phyloP scores from a whole-genome alignment of 768 basidiomycete species.

The Saitozyma podzolica region DNA sequence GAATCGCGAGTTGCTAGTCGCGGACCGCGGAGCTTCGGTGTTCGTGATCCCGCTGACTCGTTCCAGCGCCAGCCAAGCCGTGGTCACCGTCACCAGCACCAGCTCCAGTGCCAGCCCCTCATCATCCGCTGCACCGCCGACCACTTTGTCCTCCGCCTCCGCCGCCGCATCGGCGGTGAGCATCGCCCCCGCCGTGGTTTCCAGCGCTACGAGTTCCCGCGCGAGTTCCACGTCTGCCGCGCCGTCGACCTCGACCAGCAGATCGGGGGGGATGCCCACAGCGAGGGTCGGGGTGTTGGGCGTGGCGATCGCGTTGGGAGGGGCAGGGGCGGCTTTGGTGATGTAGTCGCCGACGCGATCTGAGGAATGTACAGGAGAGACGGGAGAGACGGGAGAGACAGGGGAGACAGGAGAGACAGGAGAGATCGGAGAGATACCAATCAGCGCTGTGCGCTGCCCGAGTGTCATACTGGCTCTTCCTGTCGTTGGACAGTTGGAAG shows the following conservation, averaged over 20 bases:
- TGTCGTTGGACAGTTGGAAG: no score
- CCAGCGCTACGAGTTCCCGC: neutral
- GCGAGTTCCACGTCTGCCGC: neutral
- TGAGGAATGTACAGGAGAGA: no score
- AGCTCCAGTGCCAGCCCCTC: neutral
- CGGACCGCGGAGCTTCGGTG: no score
- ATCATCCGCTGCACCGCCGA: neutral
- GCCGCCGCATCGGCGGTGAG: neutral
- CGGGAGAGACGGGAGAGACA: no score
- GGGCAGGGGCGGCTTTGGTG: neutral
- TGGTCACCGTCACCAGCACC: neutral
- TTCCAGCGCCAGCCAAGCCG: slow-evolving; percentile 1
- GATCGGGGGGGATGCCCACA: slow-evolving; percentile 3
- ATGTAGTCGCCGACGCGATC: neutral
- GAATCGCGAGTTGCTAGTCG: no score
- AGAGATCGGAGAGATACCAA: no score
- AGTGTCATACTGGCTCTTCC: no score
- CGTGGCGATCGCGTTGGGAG: neutral
- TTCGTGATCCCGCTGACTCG: neutral
- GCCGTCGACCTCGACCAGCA: neutral
- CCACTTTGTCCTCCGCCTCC: neutral
- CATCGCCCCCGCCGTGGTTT: neutral
- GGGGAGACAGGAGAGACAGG: neutral
- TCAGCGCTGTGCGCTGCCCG: no score
- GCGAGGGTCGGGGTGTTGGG: slow-evolving; percentile 3